A percentile compares a stretch with the other conserved stretches of the same genome.
These are phyloP conservation scores for Diaporthe sp. DNA, from an alignment of 2,329 filamentous ascomycete genomes.

Conservation along the genomic window DNA sequence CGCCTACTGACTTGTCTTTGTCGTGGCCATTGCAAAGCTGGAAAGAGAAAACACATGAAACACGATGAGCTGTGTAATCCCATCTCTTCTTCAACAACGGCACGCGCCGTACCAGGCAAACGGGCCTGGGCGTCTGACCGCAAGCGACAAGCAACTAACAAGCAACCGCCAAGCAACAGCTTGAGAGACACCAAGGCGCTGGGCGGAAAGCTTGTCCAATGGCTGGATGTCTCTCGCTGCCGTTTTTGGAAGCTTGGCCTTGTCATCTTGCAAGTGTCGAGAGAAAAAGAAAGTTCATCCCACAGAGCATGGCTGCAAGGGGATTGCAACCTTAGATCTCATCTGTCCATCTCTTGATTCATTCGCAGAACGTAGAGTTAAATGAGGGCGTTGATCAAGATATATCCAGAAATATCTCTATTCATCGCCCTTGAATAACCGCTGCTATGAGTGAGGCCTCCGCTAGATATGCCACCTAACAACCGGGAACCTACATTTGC, in stretches of 20 bases:
- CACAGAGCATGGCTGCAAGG: background rate
- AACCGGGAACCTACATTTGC: background rate
- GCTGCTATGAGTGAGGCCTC: background rate
- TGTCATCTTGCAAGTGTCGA: background rate
- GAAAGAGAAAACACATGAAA: background rate
- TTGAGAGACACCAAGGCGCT: constrained; percentile 11
- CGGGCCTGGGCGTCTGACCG: background rate
- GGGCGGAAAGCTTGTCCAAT: constrained; percentile 13
- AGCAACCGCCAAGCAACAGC: constrained; percentile 14
- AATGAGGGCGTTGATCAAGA: background rate
- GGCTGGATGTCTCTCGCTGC: background rate
- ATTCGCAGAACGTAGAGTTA: background rate
- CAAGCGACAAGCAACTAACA: constrained; percentile 3
- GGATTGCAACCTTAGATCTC: background rate
- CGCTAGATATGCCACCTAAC: background rate
- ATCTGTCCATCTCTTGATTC: background rate
- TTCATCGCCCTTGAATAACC: background rate
- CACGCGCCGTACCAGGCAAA: background rate
- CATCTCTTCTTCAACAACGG: background rate
- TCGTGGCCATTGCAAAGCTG: background rate
- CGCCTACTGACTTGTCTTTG: background rate
- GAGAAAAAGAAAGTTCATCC: background rate
- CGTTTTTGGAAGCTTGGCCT: background rate
- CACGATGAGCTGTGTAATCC: background rate
- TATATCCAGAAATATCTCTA: background rate